phyloP scores from a whole-genome alignment of 148 eudicot species.

The Polygonum maritimum region DNA sequence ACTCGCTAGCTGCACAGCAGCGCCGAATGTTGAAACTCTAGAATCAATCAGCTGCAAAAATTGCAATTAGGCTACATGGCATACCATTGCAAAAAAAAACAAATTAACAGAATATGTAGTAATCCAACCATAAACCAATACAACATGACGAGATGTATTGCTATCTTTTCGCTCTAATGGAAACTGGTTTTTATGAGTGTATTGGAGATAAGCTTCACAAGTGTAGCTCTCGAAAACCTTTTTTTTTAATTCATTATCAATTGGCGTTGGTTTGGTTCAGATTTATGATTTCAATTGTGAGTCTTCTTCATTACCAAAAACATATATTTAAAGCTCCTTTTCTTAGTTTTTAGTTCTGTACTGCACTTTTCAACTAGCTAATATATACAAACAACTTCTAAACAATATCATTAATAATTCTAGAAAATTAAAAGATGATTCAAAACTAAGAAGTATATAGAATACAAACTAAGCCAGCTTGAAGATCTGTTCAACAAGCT shows the following conservation, averaged over 20 bases:
- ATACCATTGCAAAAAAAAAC: background rate
- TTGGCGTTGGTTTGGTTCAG: too few species aligned
- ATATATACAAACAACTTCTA: too few species aligned
- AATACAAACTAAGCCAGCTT: background rate
- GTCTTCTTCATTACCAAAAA: too few species aligned
- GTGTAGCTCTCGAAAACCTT: background rate
- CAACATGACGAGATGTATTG: background rate
- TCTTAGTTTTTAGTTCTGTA: too few species aligned
- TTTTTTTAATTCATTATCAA: background rate
- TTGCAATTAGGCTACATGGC: background rate
- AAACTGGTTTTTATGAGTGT: background rate
- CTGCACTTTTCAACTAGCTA: too few species aligned
- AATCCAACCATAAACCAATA: background rate
- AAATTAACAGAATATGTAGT: background rate
- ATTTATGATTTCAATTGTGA: too few species aligned
- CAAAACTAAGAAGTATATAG: too few species aligned
- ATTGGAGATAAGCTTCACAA: background rate
- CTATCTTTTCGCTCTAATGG: background rate
- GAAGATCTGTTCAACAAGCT: background rate
- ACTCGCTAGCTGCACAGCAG: slow-evolving; percentile 56
- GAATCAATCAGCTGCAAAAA: slow-evolving; percentile 73
- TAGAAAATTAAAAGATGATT: too few species aligned
- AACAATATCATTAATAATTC: too few species aligned
- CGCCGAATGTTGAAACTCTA: slow-evolving; percentile 53
- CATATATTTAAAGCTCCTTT: too few species aligned